A percentile compares a stretch with the other conserved stretches of the same genome.
Conservation (phyloP, 2,329 filamentous ascomycete genomes). For the Phaeophleospora eucalypticola region DNA sequence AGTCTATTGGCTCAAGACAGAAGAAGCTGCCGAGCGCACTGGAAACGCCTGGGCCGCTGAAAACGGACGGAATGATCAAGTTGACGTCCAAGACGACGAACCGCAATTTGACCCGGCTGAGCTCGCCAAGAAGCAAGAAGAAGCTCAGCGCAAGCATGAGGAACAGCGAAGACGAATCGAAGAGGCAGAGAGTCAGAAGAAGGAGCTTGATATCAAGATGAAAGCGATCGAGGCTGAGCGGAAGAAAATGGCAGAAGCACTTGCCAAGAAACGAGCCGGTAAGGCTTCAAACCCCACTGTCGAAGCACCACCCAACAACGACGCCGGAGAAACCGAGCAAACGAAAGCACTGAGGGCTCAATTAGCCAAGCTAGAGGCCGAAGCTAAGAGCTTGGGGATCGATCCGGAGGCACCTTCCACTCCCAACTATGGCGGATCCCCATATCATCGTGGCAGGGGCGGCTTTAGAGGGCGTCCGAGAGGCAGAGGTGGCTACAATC, state of each 20-base stretch:
- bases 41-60: background rate
- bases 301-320: constrained; percentile 8
- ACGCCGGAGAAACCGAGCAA: constrained; percentile 39
- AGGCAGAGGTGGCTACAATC: constrained; percentile 38
- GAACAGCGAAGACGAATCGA: constrained; percentile 60
- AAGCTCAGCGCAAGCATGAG: constrained; percentile 65
- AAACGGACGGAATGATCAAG: constrained; percentile 16
- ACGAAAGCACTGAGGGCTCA: constrained; percentile 67
- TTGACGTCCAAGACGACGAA: constrained; percentile 36
- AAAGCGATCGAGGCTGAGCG: constrained; percentile 63
- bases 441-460: constrained; percentile 20
- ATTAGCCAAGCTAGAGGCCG: constrained; percentile 67
- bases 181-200: constrained; percentile 59
- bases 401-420: constrained; percentile 50
- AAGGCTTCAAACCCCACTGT: constrained; percentile 26
- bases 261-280: constrained; percentile 53
- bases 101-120: constrained; percentile 66
- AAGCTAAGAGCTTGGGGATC: constrained; percentile 66
- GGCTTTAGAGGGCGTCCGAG: constrained; percentile 32
- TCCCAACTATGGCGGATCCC: constrained; percentile 21
- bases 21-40: constrained; percentile 1
- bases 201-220: constrained; percentile 62
- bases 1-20: constrained; percentile 63
- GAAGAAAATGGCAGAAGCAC: constrained; percentile 56
- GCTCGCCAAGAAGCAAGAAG: constrained; percentile 63